Conservation (phyloP, 1,284 basidiomycete genomes). For the Tylopilus sp. region DNA sequence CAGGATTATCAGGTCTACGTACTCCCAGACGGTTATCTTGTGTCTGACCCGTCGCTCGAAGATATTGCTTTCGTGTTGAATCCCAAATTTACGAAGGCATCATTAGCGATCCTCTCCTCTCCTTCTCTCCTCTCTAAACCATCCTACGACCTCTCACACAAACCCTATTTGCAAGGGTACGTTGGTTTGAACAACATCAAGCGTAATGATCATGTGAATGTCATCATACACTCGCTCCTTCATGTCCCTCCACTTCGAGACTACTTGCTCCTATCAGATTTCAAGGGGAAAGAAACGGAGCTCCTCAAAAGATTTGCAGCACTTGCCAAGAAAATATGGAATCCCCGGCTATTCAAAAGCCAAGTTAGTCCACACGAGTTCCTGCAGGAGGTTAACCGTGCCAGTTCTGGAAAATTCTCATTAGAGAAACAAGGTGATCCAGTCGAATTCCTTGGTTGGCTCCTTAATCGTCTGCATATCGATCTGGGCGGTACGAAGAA, state of each 20-base stretch:
- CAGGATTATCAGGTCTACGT: constrained; percentile 76
- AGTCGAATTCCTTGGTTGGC: constrained; percentile 93
- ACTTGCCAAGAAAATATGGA: constrained; percentile 93
- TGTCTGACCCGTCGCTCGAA: constrained; percentile 91
- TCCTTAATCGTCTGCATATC: constrained; percentile 89
- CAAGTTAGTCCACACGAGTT: constrained; percentile 99
- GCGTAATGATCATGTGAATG: constrained; percentile 96
- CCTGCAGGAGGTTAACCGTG: constrained; percentile 90
- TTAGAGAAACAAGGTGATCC: constrained; percentile 95
- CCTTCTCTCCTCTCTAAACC: constrained; percentile 62
- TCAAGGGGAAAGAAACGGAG: constrained; percentile 74
- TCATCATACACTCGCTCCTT: constrained; percentile 89
- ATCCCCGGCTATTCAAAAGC: constrained; percentile 91
- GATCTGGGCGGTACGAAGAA: constrained; percentile 90
- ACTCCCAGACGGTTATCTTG: constrained; percentile 95
- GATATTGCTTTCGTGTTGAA: constrained; percentile 91
- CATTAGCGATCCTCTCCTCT: constrained; percentile 52
- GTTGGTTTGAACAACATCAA: constrained; percentile 98
- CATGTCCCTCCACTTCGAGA: constrained; percentile 90
- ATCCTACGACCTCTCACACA: constrained; percentile 80
- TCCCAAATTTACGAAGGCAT: constrained; percentile 70
- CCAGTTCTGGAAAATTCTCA: constrained; percentile 85
- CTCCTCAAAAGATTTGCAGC: constrained; percentile 83
- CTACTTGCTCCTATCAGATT: constrained; percentile 76
- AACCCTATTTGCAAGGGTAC: constrained; percentile 89